Percentiles rank a stretch among this genome's conserved stretches.
These are phyloP conservation scores for Neopestalotiopsis sp. DNA, from an alignment of 2,329 filamentous ascomycete species.

Conservation along the genomic window DNA sequence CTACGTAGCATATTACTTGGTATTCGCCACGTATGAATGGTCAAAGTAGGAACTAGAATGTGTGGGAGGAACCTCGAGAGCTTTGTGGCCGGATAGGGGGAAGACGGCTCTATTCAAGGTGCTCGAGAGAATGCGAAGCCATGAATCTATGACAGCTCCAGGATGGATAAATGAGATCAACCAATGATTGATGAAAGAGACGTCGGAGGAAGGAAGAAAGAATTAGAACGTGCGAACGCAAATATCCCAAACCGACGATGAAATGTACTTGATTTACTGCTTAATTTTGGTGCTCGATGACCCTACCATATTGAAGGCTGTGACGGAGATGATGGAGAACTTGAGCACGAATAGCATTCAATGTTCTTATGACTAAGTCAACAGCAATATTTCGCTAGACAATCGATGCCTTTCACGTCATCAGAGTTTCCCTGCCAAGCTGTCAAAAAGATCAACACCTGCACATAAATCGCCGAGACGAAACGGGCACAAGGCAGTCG, in stretches of 20 bases:
- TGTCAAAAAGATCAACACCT: neutral
- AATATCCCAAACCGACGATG: conserved; percentile 11
- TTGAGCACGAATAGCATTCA: too few species aligned
- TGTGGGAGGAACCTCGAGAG: neutral
- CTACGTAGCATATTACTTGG: neutral
- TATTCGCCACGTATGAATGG: neutral
- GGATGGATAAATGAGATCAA: neutral
- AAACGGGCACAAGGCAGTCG: neutral
- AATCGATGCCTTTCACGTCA: too few species aligned
- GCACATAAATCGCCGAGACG: neutral
- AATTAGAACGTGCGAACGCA: conserved; percentile 31
- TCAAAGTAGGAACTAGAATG: neutral
- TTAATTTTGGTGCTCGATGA: too few species aligned
- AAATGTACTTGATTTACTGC: conserved; percentile 7
- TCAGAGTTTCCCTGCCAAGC: too few species aligned
- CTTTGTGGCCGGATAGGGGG: conserved; percentile 11
- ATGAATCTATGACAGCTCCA: conserved; percentile 17
- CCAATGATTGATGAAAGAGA: conserved; percentile 1
- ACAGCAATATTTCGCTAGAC: too few species aligned
- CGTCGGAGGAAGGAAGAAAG: conserved; percentile 20
- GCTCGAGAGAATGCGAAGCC: conserved; percentile 10
- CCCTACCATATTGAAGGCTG: neutral
- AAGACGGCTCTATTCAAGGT: neutral
- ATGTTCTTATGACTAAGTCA: too few species aligned
- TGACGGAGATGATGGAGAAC: neutral